A percentile compares a stretch with the other conserved stretches of the same genome.
phyloP scores from a whole-genome alignment of 2,329 filamentous ascomycete species.

The Ceratocystis harringtonii region DNA sequence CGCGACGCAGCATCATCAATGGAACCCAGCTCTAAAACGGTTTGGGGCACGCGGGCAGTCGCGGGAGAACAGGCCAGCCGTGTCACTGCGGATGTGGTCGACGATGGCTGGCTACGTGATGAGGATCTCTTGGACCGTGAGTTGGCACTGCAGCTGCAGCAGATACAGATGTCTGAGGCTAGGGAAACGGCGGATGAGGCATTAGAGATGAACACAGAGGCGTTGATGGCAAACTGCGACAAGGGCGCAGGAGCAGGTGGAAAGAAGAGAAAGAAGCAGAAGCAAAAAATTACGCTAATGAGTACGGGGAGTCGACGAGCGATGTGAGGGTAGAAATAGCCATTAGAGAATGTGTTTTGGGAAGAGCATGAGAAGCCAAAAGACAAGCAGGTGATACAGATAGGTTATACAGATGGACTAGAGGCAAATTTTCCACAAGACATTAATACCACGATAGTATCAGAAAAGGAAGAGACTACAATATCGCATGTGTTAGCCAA shows the following conservation, averaged over 20 bases:
- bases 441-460: neutral
- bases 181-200: conserved; percentile 16
- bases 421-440: neutral
- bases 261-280: conserved; percentile 49
- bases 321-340: conserved; percentile 20
- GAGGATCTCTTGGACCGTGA: conserved; percentile 53
- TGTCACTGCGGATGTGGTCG: conserved; percentile 23
- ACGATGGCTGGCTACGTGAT: conserved; percentile 78
- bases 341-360: no score
- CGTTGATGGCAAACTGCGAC: neutral
- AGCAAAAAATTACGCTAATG: conserved; percentile 59
- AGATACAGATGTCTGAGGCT: conserved; percentile 29
- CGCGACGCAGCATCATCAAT: conserved; percentile 19
- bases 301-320: conserved; percentile 45
- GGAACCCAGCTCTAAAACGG: conserved; percentile 51
- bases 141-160: conserved; percentile 43
- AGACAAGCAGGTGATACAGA: neutral
- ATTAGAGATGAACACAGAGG: neutral
- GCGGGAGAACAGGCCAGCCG: conserved; percentile 38
- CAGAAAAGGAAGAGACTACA: neutral
- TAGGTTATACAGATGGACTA: neutral
- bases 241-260: conserved; percentile 26
- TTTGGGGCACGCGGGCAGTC: conserved; percentile 78
- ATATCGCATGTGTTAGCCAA: no score
- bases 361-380: neutral